Conservation (phyloP, 176 grass and related monocot species). For the Dendrocalamus sinicus region DNA sequence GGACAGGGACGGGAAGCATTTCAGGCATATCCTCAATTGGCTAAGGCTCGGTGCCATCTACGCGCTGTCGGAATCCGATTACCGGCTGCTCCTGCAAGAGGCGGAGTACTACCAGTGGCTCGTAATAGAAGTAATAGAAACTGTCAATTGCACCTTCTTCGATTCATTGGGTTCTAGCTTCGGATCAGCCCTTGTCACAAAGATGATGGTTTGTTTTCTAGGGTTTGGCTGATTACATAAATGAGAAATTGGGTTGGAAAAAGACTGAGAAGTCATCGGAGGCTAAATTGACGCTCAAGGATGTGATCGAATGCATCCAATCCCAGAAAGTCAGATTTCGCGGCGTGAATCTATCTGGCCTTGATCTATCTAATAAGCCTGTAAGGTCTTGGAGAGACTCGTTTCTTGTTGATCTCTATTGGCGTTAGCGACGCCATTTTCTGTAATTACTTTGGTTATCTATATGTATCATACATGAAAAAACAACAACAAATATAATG, state of each 20-base stretch:
- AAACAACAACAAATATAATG: neutral
- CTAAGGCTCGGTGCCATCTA: slow-evolving; percentile 73
- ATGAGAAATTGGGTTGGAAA: slow-evolving; percentile 42
- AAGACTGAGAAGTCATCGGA: slow-evolving; percentile 7
- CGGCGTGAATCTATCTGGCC: slow-evolving; percentile 82
- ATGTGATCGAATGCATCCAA: slow-evolving; percentile 73
- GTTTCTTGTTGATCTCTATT: slow-evolving; percentile 13
- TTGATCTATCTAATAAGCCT: slow-evolving; percentile 89
- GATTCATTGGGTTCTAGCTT: slow-evolving; percentile 3
- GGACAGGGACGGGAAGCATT: slow-evolving; percentile 92
- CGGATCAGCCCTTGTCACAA: neutral
- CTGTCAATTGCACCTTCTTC: neutral
- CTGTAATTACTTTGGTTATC: neutral
- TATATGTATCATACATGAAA: neutral
- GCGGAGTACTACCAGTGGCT: slow-evolving; percentile 59
- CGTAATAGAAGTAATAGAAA: slow-evolving; percentile 62
- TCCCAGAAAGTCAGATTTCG: slow-evolving; percentile 66
- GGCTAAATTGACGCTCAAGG: slow-evolving; percentile 53
- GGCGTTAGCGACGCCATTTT: too few relatives aligned
- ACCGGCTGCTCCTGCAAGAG: slow-evolving; percentile 60
- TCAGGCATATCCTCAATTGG: slow-evolving; percentile 92
- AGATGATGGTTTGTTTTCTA: slow-evolving; percentile 33
- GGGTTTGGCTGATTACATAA: slow-evolving; percentile 50
- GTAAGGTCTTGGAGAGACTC: slow-evolving; percentile 53
- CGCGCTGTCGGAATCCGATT: slow-evolving; percentile 56